A percentile compares a stretch with the other conserved stretches of the same genome.
Evolutionary conservation across 106 monocot genomes (phyloP).

Genomic region (Amphibolis antarctica): DNA sequence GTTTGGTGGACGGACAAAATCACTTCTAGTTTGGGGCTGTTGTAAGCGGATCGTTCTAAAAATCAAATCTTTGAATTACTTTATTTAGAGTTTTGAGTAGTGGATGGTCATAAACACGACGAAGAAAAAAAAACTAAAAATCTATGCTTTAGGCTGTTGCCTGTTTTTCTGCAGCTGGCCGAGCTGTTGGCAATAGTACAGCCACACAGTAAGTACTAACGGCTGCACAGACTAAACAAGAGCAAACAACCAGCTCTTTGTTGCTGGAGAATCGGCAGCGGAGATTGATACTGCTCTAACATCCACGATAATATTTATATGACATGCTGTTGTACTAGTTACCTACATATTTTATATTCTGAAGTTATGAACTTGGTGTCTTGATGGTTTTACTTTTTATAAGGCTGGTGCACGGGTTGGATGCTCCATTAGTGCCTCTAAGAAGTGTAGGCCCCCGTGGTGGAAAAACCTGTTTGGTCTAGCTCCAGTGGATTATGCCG

Average conservation of each 20-base stretch:
- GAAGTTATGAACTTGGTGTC: background rate
- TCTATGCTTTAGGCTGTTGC: too few species aligned
- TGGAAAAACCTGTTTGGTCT: slow-evolving; percentile 59
- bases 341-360: background rate
- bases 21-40: background rate
- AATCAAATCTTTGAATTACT: background rate
- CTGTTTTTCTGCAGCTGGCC: slow-evolving; percentile 11
- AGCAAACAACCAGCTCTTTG: slow-evolving; percentile 12
- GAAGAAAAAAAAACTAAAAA: background rate
- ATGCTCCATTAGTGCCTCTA: slow-evolving; percentile 73
- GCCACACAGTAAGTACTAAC: slow-evolving; percentile 9
- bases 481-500: slow-evolving; percentile 32
- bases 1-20: background rate
- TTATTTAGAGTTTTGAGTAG: background rate
- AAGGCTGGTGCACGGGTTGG: slow-evolving; percentile 72
- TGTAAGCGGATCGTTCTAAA: background rate
- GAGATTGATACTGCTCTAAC: slow-evolving; percentile 14
- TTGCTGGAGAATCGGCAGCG: slow-evolving; percentile 1
- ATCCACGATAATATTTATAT: background rate
- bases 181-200: slow-evolving; percentile 9
- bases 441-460: slow-evolving; percentile 82
- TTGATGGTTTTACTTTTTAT: slow-evolving; percentile 1
- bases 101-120: background rate
- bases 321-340: background rate
- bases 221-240: slow-evolving; percentile 10